Base-by-base conservation (phyloP, 768 basidiomycete genomes). In the Tricholoma matsutake region DNA sequence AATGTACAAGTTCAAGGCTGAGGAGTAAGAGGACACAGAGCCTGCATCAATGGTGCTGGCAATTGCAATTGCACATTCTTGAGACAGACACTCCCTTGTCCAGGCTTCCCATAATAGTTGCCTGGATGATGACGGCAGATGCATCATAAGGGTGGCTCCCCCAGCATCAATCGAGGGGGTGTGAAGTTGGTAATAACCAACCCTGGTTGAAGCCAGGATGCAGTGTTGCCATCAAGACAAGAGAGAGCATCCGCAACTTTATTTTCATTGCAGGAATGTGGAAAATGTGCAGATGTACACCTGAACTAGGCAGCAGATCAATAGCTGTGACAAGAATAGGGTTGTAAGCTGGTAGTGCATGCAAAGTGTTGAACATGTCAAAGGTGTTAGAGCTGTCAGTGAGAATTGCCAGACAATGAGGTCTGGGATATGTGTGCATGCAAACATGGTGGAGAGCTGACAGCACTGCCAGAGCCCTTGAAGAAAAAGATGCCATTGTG, bases 1-100 rank as follows among this genome's bases (percentile, higher is more conserved):
- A 9, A 79, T 25, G 47, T 79, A 81, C 2, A 75, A 79, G 25
- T 77, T 71, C 20, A 78, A 60, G 8, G 72, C 71, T 0, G 76
- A n/a, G n/a, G n/a, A n/a, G n/a, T n/a, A n/a, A n/a, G n/a, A n/a
- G n/a, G n/a, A n/a, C n/a, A n/a, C n/a, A 77, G 0, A 72, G 3
- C 67, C 67, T 0, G 11, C 14, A 16, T 75, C 71, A 18, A 79
- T 59, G 0, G 74, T 61, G 18, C 64, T 28, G 1, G 74, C 76
- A 10, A 78, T 66, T 0, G 74, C 75, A 28, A 76, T 66, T 2
- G 71, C 63, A 7, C 73, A 68, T 60, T 74, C 72, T 16, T 60
- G 71, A 1, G 69, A 9, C 0, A 75, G 65, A 7, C 63, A 59
- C 34, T 76, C 71, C 0, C 58, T 18, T 1, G 72, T 29, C 78